Evolutionary conservation across 1,139 yeast genomes (phyloP), one percentile per base, ranked within the genome.

Genomic region (Diutina pseudorugosa): DNA sequence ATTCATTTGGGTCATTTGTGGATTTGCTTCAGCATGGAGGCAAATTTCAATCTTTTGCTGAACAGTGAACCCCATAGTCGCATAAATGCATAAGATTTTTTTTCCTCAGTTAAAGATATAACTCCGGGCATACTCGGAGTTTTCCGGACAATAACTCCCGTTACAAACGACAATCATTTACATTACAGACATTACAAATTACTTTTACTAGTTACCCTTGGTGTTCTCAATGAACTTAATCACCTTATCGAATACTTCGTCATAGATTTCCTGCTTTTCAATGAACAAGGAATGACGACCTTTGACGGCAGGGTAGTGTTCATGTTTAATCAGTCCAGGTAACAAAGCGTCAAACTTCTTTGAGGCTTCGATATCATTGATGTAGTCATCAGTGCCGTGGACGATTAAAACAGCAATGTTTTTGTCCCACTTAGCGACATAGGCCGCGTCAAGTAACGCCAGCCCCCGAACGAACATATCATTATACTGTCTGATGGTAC

Each of bases 401-500:
- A 60, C 54, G 36, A 63, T 60, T 56, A 62, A 59, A 52, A 62
- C 54, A 2, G 57, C 65, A 57, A 64, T 82, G 83, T 43, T 61
- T 4, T 74, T 72, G 47, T 69, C 67, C 58, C 76, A 77, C 54
- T 72, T 68, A 23, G 69, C 56, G 36, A 73, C 78, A 57, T 71
- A 69, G 2, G 69, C 69, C 4, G 73, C 67, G 43, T 72, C 67
- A 52, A 74, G 63, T 55, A 85, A 70, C 40, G 68, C 67, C 58
- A 73, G 72, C 11, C 94, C 94, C 53, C 95, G 73, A 21, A 63
- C 65, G 50, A 88, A 63, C 75, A 88, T 83, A 58, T 84, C 96
- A 62, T 79, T 66, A 56, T 83, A 66, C 53, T 69, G 72, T 48
- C 68, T 60, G 50, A 69, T 63, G 7, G 75, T 60, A 8, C 77